Base-by-base conservation (phyloP, 2,329 filamentous ascomycete genomes). In the Aspergillus oerlinghausenensis region DNA sequence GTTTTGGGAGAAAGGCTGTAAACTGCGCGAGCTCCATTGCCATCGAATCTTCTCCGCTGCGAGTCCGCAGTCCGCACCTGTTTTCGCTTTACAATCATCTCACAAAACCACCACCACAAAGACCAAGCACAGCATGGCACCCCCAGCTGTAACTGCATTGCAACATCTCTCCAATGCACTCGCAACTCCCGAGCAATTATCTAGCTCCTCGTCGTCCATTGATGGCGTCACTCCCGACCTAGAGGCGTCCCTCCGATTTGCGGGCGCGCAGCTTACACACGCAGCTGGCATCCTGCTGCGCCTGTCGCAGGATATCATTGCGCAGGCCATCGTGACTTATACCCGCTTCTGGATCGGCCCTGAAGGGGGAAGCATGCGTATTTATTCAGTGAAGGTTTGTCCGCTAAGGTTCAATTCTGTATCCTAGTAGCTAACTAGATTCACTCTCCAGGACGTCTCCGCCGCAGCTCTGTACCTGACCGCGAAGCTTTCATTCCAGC, bases 231-330 rank as follows among this genome's bases (percentile, higher is more conserved):
- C 74, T 4, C 55, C 71, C 10, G 75, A 76, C 21, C 65, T 79
- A 26, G 75, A 77, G 59, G 65, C 68, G 6, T 78, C 77, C 1
- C 68, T 78, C 56, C 74, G 76, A 43, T 79, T 75, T 61, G 75
- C 77, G 2, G 75, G 75, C 14, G 70, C 70, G 5, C 70, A 74
- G 55, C 70, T 80, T 26, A 80, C 77, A 1, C 77, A 79, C 59
- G 70, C 77, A 3, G 78, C 78, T 9, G 78, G 78, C 1, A 82
- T 95, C 51, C 83, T 97, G 19, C 82, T 99, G 3, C 85, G 90
- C 50, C 80, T 97, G 42, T 89, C 91, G 6, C 92, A 96, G 70
- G 90, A 92, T 64, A 85, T 90, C 42, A 90, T 94, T 42, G 89
- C 92, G 4, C 89, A 92, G 67, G 90, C 92, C 3, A 90, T 92